These are phyloP conservation scores for Alternaria triticimaculans DNA, from an alignment of 2,329 filamentous ascomycete species.

Conservation along the genomic window DNA sequence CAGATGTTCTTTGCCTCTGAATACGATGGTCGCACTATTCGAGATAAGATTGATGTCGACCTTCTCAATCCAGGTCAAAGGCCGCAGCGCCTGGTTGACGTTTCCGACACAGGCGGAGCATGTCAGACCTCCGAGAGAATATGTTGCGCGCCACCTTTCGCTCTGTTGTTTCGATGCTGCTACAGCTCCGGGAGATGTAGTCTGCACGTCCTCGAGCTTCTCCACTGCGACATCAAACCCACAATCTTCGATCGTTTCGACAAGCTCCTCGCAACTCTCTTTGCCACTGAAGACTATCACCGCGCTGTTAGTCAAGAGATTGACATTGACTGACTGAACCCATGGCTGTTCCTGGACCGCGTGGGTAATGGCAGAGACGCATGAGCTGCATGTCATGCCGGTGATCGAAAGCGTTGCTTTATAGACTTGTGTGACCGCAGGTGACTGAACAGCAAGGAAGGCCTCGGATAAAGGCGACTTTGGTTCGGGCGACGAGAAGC, in stretches of 20 bases:
- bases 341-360: slow-evolving; percentile 57
- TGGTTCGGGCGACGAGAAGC: slow-evolving; percentile 10
- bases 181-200: not conserved
- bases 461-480: slow-evolving; percentile 18
- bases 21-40: slow-evolving; percentile 58
- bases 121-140: slow-evolving; percentile 64
- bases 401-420: slow-evolving; percentile 58
- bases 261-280: slow-evolving; percentile 52
- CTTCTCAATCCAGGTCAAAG: slow-evolving; percentile 54
- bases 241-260: slow-evolving; percentile 59
- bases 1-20: slow-evolving; percentile 56
- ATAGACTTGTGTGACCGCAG: slow-evolving; percentile 12
- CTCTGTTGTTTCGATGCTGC: slow-evolving; percentile 7
- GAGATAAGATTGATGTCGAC: slow-evolving; percentile 60
- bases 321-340: slow-evolving; percentile 57
- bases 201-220: slow-evolving; percentile 32
- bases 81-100: slow-evolving; percentile 56
- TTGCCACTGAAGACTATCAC: slow-evolving; percentile 58
- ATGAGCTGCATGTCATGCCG: slow-evolving; percentile 68
- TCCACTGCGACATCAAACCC: slow-evolving; percentile 53
- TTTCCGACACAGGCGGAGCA: slow-evolving; percentile 62
- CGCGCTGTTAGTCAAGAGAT: slow-evolving; percentile 59
- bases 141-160: slow-evolving; percentile 51
- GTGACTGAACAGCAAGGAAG: slow-evolving; percentile 27
- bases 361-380: slow-evolving; percentile 59